These are phyloP conservation scores for Tricholoma saponaceum DNA, from an alignment of 768 basidiomycete species.

Conservation along the genomic window DNA sequence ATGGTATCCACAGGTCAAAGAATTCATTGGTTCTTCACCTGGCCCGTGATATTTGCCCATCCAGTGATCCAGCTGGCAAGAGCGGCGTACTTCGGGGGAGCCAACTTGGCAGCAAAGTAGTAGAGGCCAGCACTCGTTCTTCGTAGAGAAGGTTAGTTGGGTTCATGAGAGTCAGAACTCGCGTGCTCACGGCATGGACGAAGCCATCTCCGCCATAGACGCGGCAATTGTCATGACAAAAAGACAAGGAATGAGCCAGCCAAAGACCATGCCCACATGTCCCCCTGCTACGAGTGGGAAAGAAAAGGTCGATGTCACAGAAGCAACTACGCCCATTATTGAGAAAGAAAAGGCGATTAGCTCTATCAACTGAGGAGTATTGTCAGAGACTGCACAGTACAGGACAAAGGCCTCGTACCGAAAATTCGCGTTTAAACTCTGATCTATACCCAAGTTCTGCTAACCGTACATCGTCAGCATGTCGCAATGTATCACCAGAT, in stretches of 20 bases:
- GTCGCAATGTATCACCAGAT: not conserved
- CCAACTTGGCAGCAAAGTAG: constrained; percentile 75
- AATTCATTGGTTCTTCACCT: not conserved
- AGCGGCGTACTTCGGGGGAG: constrained; percentile 55
- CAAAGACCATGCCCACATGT: constrained; percentile 75
- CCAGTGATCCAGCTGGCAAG: constrained; percentile 65
- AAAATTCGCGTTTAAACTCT: constrained; percentile 74
- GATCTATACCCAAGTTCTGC: constrained; percentile 68
- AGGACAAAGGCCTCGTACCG: constrained; percentile 34
- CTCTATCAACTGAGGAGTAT: constrained; percentile 42
- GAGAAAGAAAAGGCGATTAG: constrained; percentile 65
- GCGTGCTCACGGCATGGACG: constrained; percentile 67
- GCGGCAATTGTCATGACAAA: constrained; percentile 67
- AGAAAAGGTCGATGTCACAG: constrained; percentile 60
- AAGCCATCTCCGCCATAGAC: constrained; percentile 70
- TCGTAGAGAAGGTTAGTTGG: not conserved
- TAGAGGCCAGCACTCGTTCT: constrained; percentile 79
- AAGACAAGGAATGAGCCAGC: constrained; percentile 68
- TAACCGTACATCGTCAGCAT: constrained; percentile 51
- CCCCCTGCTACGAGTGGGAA: constrained; percentile 67
- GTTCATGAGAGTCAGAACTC: not conserved
- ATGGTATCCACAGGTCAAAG: not conserved
- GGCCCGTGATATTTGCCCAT: constrained; percentile 2
- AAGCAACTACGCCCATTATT: constrained; percentile 71
- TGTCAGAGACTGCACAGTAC: not conserved